Evolutionary conservation across 805 yeast genomes (phyloP).

Genomic region (Nakazawaea ernobii): DNA sequence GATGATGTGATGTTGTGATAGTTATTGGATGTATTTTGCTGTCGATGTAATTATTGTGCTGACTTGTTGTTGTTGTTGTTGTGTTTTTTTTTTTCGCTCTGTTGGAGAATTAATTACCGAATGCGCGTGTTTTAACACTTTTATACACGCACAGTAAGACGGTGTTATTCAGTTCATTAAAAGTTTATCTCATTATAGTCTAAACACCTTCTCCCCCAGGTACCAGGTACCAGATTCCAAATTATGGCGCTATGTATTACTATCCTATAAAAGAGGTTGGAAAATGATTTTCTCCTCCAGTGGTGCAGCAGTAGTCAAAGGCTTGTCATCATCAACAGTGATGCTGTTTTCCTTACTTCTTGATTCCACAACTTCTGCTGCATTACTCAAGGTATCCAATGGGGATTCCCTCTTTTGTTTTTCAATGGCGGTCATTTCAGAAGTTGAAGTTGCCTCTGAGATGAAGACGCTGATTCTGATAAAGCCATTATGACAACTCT

Average conservation of each 20-base stretch:
- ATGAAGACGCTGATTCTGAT: conserved; percentile 5
- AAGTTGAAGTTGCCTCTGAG: background rate
- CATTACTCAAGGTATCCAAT: conserved; percentile 8
- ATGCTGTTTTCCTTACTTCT: background rate
- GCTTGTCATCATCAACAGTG: no score
- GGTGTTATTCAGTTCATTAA: no score
- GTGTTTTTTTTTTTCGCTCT: no score
- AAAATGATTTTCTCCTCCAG: background rate
- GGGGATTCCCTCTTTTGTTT: background rate
- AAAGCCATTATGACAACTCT: background rate
- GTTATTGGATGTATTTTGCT: background rate
- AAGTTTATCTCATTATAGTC: no score
- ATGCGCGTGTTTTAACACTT: no score
- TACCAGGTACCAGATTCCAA: no score
- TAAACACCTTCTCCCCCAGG: no score
- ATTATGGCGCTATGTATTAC: no score
- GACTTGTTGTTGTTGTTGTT: background rate
- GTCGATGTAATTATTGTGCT: background rate
- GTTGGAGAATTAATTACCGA: no score
- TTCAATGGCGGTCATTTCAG: no score
- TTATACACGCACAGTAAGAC: no score
- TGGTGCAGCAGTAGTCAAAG: no score
- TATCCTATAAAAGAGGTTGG: conserved; percentile 4
- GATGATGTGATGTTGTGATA: background rate
- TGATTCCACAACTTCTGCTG: conserved; percentile 3